Conservation (phyloP, 2,329 filamentous ascomycete genomes). For the Hypoxylon sp. region DNA sequence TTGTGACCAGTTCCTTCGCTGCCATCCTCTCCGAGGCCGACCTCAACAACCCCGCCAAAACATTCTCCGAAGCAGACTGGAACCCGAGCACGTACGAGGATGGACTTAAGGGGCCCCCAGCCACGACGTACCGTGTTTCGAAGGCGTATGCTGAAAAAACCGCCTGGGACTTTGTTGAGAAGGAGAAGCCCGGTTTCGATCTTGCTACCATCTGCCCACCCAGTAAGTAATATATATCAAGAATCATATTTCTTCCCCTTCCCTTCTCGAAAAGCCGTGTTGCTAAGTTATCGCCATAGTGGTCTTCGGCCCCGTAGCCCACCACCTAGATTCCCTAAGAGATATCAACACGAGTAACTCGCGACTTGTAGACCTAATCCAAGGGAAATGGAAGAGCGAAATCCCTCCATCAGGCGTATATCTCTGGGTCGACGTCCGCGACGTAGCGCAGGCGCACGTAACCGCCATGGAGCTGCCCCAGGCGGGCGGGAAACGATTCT, state of each 20-base stretch:
- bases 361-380: conserved; percentile 66
- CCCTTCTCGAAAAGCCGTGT: not conserved
- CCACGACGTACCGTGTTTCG: conserved; percentile 68
- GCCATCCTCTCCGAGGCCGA: conserved; percentile 62
- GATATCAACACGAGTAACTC: conserved; percentile 69
- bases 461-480: conserved; percentile 64
- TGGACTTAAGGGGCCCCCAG: conserved; percentile 56
- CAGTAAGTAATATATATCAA: conserved; percentile 8
- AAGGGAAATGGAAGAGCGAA: conserved; percentile 63
- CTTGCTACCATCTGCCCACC: conserved; percentile 70
- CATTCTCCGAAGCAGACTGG: conserved; percentile 67
- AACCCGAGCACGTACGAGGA: conserved; percentile 67
- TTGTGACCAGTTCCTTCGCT: conserved; percentile 72
- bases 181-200: conserved; percentile 63
- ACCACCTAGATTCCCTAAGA: conserved; percentile 62
- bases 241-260: not conserved
- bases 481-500: conserved; percentile 66
- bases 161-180: conserved; percentile 67
- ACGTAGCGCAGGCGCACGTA: conserved; percentile 69
- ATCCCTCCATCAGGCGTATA: conserved; percentile 61
- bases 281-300: conserved; percentile 11
- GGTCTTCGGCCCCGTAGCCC: conserved; percentile 68
- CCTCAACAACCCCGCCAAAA: conserved; percentile 57
- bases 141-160: conserved; percentile 69
- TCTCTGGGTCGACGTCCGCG: conserved; percentile 71